Base-by-base conservation (phyloP, 768 basidiomycete species). In the Russula olivacea region DNA sequence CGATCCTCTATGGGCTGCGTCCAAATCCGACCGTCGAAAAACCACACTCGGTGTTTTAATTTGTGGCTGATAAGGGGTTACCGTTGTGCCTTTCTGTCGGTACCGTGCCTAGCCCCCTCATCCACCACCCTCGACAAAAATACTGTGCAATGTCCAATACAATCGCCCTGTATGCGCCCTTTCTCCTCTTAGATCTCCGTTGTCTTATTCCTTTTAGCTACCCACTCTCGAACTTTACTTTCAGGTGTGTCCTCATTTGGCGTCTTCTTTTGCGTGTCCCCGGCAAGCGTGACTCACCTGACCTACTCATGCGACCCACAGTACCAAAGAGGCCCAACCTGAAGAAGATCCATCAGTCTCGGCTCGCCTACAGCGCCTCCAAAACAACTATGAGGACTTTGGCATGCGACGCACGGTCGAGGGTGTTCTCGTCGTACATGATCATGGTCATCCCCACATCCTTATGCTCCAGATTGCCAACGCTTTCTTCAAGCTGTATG, bases 391-490 rank as follows among this genome's bases (percentile, higher is more conserved):
- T 82, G 91, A 93, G 72, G 92, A 96, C 74, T 93, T 88, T 74
- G 97, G 97, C 10, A 96, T 98, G 91, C 84, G 97, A 19, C 80
- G 94, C 21, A 97, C 96, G 0, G 95, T 97, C 9, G 95, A 97
- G 71, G 93, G 86, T 51, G 85, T 91, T 55, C 80, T 92, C 6
- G 88, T 95, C 60, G 93, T 94, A 6, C 92, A 97, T 75, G 94
- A 98, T 72, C 95, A 98, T 69, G 96, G 95, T 0, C 93, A 96
- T 71, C 95, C 96, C 1, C 96, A 99, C 71, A 93, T 98, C 65
- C 84, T 99, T 68, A 94, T 98, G 88, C 83, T 98, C 6, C 97
- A 98, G 72, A 97, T 99, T 72, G 97, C 95, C 23, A 98, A 97
- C 73, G 93, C 94, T 17, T 99, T 98, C 75, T 98, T 98, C 82